Evolutionary conservation across 768 basidiomycete species (phyloP).

Genomic region (Auricularia auricula-judae): DNA sequence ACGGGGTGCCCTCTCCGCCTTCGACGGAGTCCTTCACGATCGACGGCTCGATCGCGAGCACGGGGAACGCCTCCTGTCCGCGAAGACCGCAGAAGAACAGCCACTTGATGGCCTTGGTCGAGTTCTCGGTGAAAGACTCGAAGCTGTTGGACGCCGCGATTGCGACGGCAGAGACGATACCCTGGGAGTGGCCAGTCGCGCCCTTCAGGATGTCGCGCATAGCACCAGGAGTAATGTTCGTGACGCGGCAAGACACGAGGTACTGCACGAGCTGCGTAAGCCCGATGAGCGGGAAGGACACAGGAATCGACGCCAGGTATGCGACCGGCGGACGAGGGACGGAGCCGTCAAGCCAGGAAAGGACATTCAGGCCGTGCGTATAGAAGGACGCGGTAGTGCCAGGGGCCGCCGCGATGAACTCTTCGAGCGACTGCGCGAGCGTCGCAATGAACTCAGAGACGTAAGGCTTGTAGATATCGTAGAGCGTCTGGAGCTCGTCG

Average conservation of each 20-base stretch:
- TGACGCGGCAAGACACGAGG: conserved; percentile 65
- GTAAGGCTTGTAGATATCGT: conserved; percentile 85
- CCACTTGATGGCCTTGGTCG: conserved; percentile 78
- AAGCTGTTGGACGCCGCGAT: conserved; percentile 71
- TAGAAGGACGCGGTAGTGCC: conserved; percentile 35
- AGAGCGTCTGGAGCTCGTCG: conserved; percentile 85
- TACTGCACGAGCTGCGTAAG: conserved; percentile 94
- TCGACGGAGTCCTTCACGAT: conserved; percentile 82
- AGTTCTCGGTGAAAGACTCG: conserved; percentile 64
- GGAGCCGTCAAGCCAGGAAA: conserved; percentile 72
- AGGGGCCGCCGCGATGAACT: conserved; percentile 28
- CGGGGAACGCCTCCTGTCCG: conserved; percentile 89
- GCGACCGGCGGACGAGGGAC: conserved; percentile 61
- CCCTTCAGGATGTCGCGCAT: conserved; percentile 68
- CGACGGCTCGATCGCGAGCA: conserved; percentile 77
- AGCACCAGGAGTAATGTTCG: conserved; percentile 67
- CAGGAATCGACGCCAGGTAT: conserved; percentile 86
- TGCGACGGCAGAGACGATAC: conserved; percentile 87
- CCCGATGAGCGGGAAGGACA: conserved; percentile 93
- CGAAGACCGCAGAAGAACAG: conserved; percentile 89
- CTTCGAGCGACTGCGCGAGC: conserved; percentile 40
- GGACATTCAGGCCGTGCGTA: conserved; percentile 67
- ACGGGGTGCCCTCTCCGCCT: conserved; percentile 86
- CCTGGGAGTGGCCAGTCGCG: conserved; percentile 95
- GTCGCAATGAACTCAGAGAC: conserved; percentile 58